These are phyloP conservation scores for Alternaria longipes DNA, from an alignment of 2,329 filamentous ascomycete species.

Conservation along the genomic window DNA sequence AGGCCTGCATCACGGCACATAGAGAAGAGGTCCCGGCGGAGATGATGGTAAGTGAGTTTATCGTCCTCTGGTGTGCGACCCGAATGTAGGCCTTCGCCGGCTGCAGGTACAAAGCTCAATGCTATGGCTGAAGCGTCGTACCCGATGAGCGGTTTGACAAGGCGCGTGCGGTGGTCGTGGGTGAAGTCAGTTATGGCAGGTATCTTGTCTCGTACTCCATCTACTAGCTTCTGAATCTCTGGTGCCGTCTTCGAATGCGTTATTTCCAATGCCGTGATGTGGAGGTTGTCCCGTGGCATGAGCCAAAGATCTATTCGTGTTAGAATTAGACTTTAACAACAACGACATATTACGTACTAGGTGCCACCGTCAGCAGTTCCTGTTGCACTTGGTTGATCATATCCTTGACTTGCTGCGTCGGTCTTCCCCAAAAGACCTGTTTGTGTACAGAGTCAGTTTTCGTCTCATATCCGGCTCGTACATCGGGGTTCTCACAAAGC, in stretches of 20 bases:
- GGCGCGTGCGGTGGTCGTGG: conserved; percentile 71
- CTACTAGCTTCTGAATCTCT: conserved; percentile 72
- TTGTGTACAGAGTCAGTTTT: background rate
- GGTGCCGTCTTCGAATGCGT: conserved; percentile 77
- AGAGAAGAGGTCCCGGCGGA: conserved; percentile 79
- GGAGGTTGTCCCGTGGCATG: conserved; percentile 80
- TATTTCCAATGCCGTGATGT: conserved; percentile 86
- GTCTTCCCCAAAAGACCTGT: conserved; percentile 80
- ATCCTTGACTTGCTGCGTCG: conserved; percentile 73
- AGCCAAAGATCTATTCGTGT: conserved; percentile 75
- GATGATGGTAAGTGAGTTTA: conserved; percentile 86
- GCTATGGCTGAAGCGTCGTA: conserved; percentile 88
- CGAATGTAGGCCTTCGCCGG: conserved; percentile 62
- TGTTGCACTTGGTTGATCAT: conserved; percentile 75
- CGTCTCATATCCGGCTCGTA: background rate
- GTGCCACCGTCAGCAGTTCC: conserved; percentile 69
- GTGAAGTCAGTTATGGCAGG: conserved; percentile 72
- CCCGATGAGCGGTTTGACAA: conserved; percentile 83
- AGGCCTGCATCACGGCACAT: conserved; percentile 69
- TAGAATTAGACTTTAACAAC: conserved; percentile 6
- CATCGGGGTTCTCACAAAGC: conserved; percentile 62
- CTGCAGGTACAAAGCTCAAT: conserved; percentile 84
- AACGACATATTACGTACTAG: conserved; percentile 64
- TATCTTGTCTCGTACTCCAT: conserved; percentile 64
- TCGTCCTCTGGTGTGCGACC: conserved; percentile 62